Evolutionary conservation across 805 yeast genomes (phyloP), one percentile per base, ranked within the genome.

Genomic region (Cyberlindnera maclurae): DNA sequence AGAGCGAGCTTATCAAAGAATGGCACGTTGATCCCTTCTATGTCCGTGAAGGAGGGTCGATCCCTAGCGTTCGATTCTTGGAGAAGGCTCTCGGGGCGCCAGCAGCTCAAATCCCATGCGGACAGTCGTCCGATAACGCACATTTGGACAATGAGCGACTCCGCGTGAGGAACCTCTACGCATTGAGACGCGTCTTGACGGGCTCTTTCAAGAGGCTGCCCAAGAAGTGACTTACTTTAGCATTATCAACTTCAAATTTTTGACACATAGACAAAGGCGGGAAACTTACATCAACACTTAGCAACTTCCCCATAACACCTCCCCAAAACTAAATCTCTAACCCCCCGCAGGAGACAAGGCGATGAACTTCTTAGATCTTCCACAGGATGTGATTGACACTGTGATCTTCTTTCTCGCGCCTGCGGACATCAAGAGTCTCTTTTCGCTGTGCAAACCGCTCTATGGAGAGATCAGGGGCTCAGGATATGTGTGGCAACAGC

Each of bases 91-190:
- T 90, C 48, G 60, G 70, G 37, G 96, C 97, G 3, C 85, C 86
- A 18, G 97, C 96, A 2, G 94, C 90, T 1, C 97, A 93, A 59
- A 75, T 93, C 26, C 97, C 98, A 3, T 87, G 97, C 55, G 98
- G 97, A 0, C 98, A 90, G 63, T 75, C 90, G 2, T 77, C 93
- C 31, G 97, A 93, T 58, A 86, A 87, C 53, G 97, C 97, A 1
- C 98, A 90, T 65, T 71, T 90, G 51, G 78, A 81, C 53, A 82
- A 93, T 55, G 98, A 90, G 61, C 73, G 93, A 45, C 59, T 90
- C 34, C 66, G 97, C 40, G 75, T 90, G 17, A 66, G 79, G 29
- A 90, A 90, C 54, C 68, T 89, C 52, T 77, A 79, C 52, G 85
- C 82, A 42, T 72, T 90, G 43, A 74, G 88, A 42, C 70, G 68